phyloP scores from a whole-genome alignment of 352 stramenopile genomes.

The Saprolegnia parasitica region DNA sequence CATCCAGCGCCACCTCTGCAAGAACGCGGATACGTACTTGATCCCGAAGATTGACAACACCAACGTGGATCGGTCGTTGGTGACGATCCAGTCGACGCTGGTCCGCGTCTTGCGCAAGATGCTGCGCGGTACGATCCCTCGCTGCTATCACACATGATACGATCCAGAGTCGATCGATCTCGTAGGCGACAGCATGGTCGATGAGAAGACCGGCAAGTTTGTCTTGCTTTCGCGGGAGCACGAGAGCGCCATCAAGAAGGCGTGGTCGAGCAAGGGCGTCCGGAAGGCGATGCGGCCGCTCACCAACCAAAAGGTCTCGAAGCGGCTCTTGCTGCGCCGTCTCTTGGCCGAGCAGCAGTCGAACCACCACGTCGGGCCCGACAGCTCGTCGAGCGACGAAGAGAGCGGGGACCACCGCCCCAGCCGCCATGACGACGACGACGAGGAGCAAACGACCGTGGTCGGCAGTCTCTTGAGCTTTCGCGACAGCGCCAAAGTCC shows the following conservation, averaged over 20 bases:
- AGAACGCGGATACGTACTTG: slow-evolving; percentile 76
- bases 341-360: slow-evolving; percentile 62
- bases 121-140: slow-evolving; percentile 36
- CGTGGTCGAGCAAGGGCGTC: slow-evolving; percentile 81
- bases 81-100: slow-evolving; percentile 79
- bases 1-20: slow-evolving; percentile 82
- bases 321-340: slow-evolving; percentile 66
- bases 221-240: slow-evolving; percentile 81
- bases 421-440: slow-evolving; percentile 48
- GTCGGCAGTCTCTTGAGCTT: slow-evolving; percentile 69
- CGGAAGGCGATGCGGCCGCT: slow-evolving; percentile 82
- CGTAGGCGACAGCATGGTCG: slow-evolving; percentile 54
- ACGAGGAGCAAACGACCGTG: slow-evolving; percentile 73
- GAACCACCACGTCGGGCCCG: slow-evolving; percentile 38
- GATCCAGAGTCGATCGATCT: too few relatives aligned
- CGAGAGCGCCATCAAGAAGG: slow-evolving; percentile 84
- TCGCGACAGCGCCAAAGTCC: slow-evolving; percentile 52
- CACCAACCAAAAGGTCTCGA: slow-evolving; percentile 82
- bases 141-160: background rate
- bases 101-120: slow-evolving; percentile 77
- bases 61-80: slow-evolving; percentile 82
- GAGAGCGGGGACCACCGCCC: slow-evolving; percentile 15
- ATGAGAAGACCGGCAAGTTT: slow-evolving; percentile 76
- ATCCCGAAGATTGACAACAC: slow-evolving; percentile 89
- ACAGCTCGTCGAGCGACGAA: slow-evolving; percentile 35